Evolutionary conservation across 2,329 filamentous ascomycete genomes (phyloP), one percentile per base, ranked within the genome.

Genomic region (Macrophomina pseudophaseolina): DNA sequence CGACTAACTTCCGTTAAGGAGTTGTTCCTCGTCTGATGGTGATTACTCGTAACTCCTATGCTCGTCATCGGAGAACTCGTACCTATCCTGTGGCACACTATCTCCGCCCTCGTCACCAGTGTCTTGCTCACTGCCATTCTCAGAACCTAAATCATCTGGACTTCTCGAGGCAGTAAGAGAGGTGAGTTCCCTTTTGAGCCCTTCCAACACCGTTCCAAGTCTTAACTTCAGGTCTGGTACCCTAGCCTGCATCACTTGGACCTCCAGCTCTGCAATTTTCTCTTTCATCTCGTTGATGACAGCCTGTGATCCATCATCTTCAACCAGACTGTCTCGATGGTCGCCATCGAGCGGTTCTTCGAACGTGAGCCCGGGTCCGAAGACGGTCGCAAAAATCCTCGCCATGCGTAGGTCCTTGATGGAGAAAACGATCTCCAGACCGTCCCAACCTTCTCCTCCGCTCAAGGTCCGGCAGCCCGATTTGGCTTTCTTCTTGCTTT

Each of bases 351-450:
- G 80, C 1, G 84, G 67, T 67, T 72, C 33, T 72, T 81, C 68
- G 51, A 76, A 68, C 7, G 73, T 70, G 5, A 82, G 63, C 1
- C 75, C 76, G 33, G 79, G 74, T 0, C 81, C 83, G 73, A 86
- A 88, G 0, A 78, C 81, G 4, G 71, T 70, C 8, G 79, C 79
- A 70, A 90, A 90, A 0, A 82, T 80, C 12, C 77, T 76, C 0
- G 86, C 85, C 80, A 87, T 83, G 3, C 79, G 80, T 0, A 72
- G 69, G 66, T 87, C 83, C 11, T 82, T 81, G 69, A 89, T 86
- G 0, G 87, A 87, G 73, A 90, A 90, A 0, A 87, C 78, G 4
- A 89, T 76, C 8, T 87, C 82, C 51, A 88, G 72, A 0, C 77
- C 73, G 2, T 76, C 70, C 84, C 84, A 84, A 5, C 65, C 68